Evolutionary conservation across 2,329 filamentous ascomycete genomes (phyloP).

Genomic region (Ophiocordyceps camponoti-floridani): DNA sequence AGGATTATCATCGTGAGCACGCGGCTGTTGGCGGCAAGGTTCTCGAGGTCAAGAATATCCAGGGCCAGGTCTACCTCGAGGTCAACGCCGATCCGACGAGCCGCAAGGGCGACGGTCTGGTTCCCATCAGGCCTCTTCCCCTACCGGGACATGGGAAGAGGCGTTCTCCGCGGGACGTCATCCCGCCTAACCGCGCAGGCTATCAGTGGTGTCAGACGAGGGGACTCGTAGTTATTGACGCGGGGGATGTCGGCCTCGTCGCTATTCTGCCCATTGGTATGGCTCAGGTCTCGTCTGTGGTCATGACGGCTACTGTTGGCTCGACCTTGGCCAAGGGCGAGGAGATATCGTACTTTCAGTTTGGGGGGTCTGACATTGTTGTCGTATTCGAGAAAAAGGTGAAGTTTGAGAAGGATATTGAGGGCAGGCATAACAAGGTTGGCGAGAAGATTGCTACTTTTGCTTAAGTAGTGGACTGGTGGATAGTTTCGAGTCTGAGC

Average conservation of each 20-base stretch:
- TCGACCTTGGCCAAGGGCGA: conserved; percentile 18
- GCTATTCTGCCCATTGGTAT: conserved; percentile 25
- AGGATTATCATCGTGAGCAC: conserved; percentile 24
- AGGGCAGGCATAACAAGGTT: too few species aligned
- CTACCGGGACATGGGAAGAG: conserved; percentile 5
- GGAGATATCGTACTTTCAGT: conserved; percentile 22
- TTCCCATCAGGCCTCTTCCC: too few species aligned
- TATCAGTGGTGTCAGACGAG: conserved; percentile 22
- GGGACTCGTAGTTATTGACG: conserved; percentile 20
- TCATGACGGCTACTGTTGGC: conserved; percentile 10
- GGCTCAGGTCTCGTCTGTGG: conserved; percentile 23
- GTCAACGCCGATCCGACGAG: conserved; percentile 7
- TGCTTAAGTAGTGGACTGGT: neutral
- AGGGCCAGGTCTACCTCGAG: conserved; percentile 18
- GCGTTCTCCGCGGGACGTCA: neutral
- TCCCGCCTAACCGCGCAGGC: conserved; percentile 14
- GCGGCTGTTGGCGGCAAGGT: conserved; percentile 19
- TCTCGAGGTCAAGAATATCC: conserved; percentile 17
- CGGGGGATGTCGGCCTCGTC: conserved; percentile 14
- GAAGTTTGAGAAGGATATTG: neutral
- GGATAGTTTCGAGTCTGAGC: neutral
- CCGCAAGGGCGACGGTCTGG: conserved; percentile 1
- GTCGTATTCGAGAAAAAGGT: conserved; percentile 16
- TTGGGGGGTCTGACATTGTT: conserved; percentile 23
- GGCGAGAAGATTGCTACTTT: neutral